Conservation (phyloP, 1,284 basidiomycete species). For the Ceratobasidium sp. region DNA sequence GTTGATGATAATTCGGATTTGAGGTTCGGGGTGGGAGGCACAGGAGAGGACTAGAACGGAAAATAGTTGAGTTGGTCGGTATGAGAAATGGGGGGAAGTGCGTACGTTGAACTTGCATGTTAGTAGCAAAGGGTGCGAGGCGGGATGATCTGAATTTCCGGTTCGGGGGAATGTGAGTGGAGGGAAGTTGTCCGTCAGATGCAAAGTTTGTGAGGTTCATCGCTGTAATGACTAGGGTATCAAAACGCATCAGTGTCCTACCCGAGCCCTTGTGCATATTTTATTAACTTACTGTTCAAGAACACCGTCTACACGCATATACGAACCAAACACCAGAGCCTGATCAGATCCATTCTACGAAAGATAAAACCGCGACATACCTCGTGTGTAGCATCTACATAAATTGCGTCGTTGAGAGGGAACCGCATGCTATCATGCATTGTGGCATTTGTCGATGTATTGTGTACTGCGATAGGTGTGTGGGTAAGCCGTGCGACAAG, state of each 20-base stretch:
- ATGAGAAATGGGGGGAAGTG: slow-evolving; percentile 34
- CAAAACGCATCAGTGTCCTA: slow-evolving; percentile 60
- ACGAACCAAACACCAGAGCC: neutral
- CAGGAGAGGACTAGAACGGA: slow-evolving; percentile 66
- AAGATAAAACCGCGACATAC: slow-evolving; percentile 56
- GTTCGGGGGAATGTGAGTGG: slow-evolving; percentile 72
- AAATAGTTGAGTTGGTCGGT: slow-evolving; percentile 22
- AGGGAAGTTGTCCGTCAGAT: slow-evolving; percentile 72
- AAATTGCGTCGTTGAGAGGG: slow-evolving; percentile 82
- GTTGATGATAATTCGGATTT: slow-evolving; percentile 85
- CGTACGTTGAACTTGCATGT: slow-evolving; percentile 59
- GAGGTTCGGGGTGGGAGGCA: slow-evolving; percentile 59
- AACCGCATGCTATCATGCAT: slow-evolving; percentile 75
- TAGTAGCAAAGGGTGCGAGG: slow-evolving; percentile 66
- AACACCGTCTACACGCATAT: slow-evolving; percentile 51
- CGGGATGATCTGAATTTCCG: slow-evolving; percentile 62
- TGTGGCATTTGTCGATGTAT: slow-evolving; percentile 83
- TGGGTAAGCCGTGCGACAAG: slow-evolving; percentile 81
- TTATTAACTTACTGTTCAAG: slow-evolving; percentile 53
- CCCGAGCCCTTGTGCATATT: slow-evolving; percentile 63
- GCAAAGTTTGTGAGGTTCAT: slow-evolving; percentile 70
- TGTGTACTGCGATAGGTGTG: slow-evolving; percentile 71
- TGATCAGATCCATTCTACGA: neutral
- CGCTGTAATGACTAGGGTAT: slow-evolving; percentile 50
- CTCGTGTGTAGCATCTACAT: slow-evolving; percentile 88